Base-by-base conservation (phyloP, 2,329 filamentous ascomycete genomes). In the Cryoendolithus antarcticus region DNA sequence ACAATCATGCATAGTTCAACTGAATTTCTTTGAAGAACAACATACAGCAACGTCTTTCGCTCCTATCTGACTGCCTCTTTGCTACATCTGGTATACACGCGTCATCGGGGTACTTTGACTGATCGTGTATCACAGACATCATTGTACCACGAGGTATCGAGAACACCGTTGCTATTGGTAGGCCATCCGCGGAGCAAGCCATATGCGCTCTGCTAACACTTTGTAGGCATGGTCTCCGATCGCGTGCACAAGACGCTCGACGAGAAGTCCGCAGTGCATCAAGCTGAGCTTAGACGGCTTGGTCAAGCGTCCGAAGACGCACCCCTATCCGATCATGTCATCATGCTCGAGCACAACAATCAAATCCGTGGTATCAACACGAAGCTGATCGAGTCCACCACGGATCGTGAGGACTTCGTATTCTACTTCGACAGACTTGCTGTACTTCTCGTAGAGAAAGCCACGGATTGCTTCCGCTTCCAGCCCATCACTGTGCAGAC, bases 391-490 rank as follows among this genome's bases (percentile, higher is more conserved):
- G 74, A 91, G 51, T 80, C 83, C 11, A 72, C 78, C 35, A 89
- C 86, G 0, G 68, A 73, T 5, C 74, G 84, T 32, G 89, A 94
- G 56, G 88, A 96, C 51, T 96, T 95, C 58, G 85, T 94, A 45
- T 96, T 96, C 62, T 96, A 96, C 62, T 95, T 96, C 60, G 86
- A 98, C 61, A 76, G 91, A 30, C 68, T 96, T 30, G 77, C 84
- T 2, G 77, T 82, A n/a, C 68, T 95, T 38, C 69, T 96, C 19
- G 75, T 96, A 34, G 89, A 96, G 60, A 72, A 82, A 55, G 83
- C 83, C 2, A 69, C 89, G 45, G 85, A 89, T 6, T 58, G 59
- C 55, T 73, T 85, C 41, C 71, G 74, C 10, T 95, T 89, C 59
- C 62, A 71, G 12, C 70, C 74, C 10, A 61, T 64, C 9, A 67